These are phyloP conservation scores for Phlebiopsis gigantea DNA, from an alignment of 768 basidiomycete genomes.

Conservation along the genomic window DNA sequence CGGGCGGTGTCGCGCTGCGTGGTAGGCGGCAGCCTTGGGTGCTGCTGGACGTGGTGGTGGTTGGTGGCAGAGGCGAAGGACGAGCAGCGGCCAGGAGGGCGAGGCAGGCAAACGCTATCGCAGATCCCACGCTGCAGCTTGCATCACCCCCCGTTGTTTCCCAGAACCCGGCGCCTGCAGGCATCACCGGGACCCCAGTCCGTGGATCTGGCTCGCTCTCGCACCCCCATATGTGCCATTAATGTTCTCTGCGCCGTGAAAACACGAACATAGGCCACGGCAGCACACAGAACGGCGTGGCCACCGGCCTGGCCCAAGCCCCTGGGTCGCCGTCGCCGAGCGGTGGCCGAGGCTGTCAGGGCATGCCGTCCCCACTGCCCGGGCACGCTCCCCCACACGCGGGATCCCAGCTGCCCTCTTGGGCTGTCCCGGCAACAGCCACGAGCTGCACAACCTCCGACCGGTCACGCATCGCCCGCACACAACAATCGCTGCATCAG, in stretches of 20 bases:
- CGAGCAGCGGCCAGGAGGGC: not conserved
- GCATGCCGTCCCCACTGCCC: not conserved
- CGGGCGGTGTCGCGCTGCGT: not conserved
- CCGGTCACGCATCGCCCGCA: not conserved
- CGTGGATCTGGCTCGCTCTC: conserved; percentile 2
- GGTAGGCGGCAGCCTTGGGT: not conserved
- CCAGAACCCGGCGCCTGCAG: conserved; percentile 5
- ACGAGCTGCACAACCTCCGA: too few relatives aligned
- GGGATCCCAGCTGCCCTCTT: not conserved
- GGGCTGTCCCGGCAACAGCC: not conserved
- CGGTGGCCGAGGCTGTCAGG: not conserved
- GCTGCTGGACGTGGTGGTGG: not conserved
- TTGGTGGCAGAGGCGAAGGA: not conserved
- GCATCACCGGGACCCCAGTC: conserved; percentile 5
- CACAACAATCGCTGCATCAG: not conserved
- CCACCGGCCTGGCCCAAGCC: not conserved
- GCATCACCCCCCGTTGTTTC: not conserved
- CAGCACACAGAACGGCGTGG: not conserved
- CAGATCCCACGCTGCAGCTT: conserved; percentile 1
- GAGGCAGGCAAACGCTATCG: not conserved
- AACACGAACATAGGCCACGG: not conserved
- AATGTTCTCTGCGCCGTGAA: not conserved
- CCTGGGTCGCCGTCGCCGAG: not conserved
- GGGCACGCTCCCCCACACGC: not conserved
- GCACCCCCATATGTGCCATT: not conserved